phyloP scores from a whole-genome alignment of 192 early-diverging fungal species.

The Allomyces javanicus region DNA sequence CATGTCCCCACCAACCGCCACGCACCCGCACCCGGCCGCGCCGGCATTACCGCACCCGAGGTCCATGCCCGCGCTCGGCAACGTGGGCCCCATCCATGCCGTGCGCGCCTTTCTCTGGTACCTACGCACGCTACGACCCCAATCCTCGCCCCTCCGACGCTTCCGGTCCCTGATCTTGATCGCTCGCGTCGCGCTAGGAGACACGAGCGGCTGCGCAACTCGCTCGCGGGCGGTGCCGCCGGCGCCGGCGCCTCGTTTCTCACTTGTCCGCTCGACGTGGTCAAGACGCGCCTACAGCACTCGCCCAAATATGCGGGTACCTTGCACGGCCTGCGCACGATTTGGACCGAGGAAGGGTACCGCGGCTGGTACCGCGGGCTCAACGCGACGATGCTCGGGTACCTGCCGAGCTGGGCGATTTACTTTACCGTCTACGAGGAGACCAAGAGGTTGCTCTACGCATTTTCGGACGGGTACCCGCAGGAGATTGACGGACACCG shows the following conservation, averaged over 20 bases:
- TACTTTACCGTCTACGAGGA: slow-evolving; percentile 82
- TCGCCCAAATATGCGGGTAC: slow-evolving; percentile 32
- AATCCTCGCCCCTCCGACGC: too few species aligned
- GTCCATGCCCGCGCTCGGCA: too few species aligned
- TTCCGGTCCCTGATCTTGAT: too few species aligned
- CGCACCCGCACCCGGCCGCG: too few species aligned
- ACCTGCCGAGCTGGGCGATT: slow-evolving; percentile 77
- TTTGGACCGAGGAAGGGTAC: slow-evolving; percentile 61
- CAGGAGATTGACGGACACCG: too few species aligned
- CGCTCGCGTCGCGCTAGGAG: too few species aligned
- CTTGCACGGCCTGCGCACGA: slow-evolving; percentile 40
- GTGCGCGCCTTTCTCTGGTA: too few species aligned
- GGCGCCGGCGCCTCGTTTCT: slow-evolving; percentile 63
- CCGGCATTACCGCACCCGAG: too few species aligned
- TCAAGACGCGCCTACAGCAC: slow-evolving; percentile 86
- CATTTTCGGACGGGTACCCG: background rate
- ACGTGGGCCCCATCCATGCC: too few species aligned
- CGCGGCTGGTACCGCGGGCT: slow-evolving; percentile 79
- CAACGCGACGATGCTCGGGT: slow-evolving; percentile 67
- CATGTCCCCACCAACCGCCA: too few species aligned
- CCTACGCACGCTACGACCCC: too few species aligned
- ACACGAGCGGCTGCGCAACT: slow-evolving; percentile 41
- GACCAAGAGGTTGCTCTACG: slow-evolving; percentile 29
- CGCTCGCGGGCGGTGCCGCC: slow-evolving; percentile 61
- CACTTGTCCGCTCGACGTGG: slow-evolving; percentile 81